Conservation (phyloP, 2,329 filamentous ascomycete genomes). For the Aspergillus glaucus region DNA sequence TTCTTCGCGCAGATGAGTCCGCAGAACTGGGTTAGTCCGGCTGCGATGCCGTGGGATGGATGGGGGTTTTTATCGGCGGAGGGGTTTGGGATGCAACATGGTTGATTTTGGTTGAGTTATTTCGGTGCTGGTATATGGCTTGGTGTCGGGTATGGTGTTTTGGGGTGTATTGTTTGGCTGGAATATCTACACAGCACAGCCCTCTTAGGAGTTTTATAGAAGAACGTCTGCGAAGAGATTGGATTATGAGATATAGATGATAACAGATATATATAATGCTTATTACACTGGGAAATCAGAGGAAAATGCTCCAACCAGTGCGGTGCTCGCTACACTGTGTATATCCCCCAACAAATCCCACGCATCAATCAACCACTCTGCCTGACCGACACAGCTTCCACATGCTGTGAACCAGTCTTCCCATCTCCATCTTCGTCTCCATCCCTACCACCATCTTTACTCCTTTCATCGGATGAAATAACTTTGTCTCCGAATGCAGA, state of each 20-base stretch:
- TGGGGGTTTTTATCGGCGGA: constrained; percentile 6
- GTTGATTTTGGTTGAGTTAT: neutral
- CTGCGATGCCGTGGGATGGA: constrained; percentile 24
- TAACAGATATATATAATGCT: too few species aligned
- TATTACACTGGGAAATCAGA: too few species aligned
- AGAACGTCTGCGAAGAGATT: too few species aligned
- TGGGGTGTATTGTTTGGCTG: too few species aligned
- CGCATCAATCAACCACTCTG: neutral
- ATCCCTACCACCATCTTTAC: constrained; percentile 16
- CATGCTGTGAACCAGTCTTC: constrained; percentile 10
- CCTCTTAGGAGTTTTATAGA: too few species aligned
- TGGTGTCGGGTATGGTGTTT: too few species aligned
- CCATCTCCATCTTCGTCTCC: constrained; percentile 19
- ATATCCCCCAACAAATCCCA: too few species aligned
- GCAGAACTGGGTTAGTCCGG: constrained; percentile 28
- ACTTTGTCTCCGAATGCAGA: constrained; percentile 45
- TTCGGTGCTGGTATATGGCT: too few species aligned
- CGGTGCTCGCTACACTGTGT: too few species aligned
- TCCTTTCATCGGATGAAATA: constrained; percentile 23
- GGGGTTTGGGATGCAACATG: neutral
- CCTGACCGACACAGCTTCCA: constrained; percentile 7
- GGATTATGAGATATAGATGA: too few species aligned
- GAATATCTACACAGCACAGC: too few species aligned
- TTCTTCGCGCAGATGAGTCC: constrained; percentile 22
- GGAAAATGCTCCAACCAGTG: too few species aligned